Evolutionary conservation across 2,329 filamentous ascomycete species (phyloP).

Genomic region (Penicillium sp.): DNA sequence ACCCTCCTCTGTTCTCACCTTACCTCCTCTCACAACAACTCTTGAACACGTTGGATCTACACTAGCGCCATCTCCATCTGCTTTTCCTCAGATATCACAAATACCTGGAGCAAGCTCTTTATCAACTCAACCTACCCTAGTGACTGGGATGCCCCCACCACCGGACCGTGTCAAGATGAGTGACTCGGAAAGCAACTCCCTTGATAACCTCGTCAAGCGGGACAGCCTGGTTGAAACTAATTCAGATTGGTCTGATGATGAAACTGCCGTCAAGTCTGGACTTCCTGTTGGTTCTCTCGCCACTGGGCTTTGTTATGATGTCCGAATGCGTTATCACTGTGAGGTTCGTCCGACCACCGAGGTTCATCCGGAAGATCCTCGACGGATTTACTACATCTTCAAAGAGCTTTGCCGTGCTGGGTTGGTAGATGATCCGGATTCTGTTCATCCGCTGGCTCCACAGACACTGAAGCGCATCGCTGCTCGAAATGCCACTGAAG

Average conservation of each 20-base stretch:
- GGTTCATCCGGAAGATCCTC: constrained; percentile 89
- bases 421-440: constrained; percentile 60
- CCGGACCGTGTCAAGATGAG: constrained; percentile 21
- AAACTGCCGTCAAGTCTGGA: constrained; percentile 33
- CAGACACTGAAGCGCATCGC: constrained; percentile 62
- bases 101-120: constrained; percentile 11
- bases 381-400: constrained; percentile 89
- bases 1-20: constrained; percentile 13
- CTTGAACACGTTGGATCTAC: constrained; percentile 19
- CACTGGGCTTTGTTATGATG: constrained; percentile 82
- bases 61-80: constrained; percentile 20
- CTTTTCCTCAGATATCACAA: constrained; percentile 1
- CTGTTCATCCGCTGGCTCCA: constrained; percentile 44
- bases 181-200: constrained; percentile 20
- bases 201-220: constrained; percentile 16
- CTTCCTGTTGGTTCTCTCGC: constrained; percentile 50
- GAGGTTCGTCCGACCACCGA: constrained; percentile 65
- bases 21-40: constrained; percentile 12
- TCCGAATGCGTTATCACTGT: constrained; percentile 90
- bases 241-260: constrained; percentile 40
- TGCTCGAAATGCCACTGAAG: constrained; percentile 67
- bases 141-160: constrained; percentile 13
- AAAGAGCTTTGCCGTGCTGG: constrained; percentile 77
- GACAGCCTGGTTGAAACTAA: constrained; percentile 36
- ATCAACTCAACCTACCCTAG: constrained; percentile 2